Evolutionary conservation across 495 filamentous ascomycete genomes (phyloP).

Genomic region (Penicillium parvum): DNA sequence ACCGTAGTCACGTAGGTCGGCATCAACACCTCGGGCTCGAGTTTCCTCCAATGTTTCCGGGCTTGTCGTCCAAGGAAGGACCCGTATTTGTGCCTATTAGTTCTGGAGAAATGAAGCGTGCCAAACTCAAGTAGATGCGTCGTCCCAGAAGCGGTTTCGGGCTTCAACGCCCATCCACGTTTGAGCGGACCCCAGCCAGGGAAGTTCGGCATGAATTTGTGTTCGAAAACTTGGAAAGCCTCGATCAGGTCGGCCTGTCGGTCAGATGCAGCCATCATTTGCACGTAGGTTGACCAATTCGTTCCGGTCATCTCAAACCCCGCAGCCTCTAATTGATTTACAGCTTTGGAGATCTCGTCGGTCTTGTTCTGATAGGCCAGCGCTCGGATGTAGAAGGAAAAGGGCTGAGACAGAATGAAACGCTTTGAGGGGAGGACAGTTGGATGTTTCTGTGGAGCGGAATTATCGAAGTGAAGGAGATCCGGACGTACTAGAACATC

Average conservation of each 20-base stretch:
- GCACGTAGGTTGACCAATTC: constrained; percentile 51
- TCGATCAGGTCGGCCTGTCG: constrained; percentile 26
- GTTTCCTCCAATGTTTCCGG: constrained; percentile 31
- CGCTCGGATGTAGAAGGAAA: constrained; percentile 58
- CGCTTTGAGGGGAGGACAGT: constrained; percentile 49
- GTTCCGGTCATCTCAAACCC: constrained; percentile 64
- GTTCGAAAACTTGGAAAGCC: constrained; percentile 68
- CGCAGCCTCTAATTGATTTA: constrained; percentile 47
- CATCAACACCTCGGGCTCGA: constrained; percentile 38
- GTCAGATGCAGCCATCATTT: constrained; percentile 44
- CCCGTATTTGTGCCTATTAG: no score
- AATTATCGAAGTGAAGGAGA: not conserved
- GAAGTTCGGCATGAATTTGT: constrained; percentile 69
- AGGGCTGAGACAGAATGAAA: constrained; percentile 52
- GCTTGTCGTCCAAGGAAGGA: constrained; percentile 30
- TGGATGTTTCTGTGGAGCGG: not conserved
- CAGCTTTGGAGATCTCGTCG: constrained; percentile 41
- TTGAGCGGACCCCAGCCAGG: constrained; percentile 57
- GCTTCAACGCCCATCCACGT: constrained; percentile 29
- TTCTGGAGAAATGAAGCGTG: no score
- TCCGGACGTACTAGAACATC: not conserved
- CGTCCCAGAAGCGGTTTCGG: not conserved
- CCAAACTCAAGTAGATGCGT: no score
- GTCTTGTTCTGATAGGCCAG: constrained; percentile 45
- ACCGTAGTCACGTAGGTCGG: constrained; percentile 54